Percentiles rank a stretch among this genome's conserved stretches.
phyloP scores from a whole-genome alignment of 805 yeast species.

The Yamadazyma tumulicola region DNA sequence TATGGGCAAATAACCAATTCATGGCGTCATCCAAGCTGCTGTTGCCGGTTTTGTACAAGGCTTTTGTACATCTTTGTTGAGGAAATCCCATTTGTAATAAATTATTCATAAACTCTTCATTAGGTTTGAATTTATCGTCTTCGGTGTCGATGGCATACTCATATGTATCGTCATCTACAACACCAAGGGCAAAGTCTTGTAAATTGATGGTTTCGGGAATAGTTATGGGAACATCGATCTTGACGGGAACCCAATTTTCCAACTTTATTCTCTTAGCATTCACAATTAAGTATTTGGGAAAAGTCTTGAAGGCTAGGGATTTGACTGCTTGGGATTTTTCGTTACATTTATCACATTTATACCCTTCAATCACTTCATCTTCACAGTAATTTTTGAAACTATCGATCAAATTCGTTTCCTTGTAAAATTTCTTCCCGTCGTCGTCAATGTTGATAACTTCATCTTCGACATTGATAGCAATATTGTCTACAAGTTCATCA shows the following conservation, averaged over 20 bases:
- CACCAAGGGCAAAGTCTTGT: conserved; percentile 22
- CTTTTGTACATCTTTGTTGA: conserved; percentile 58
- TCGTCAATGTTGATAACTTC: conserved; percentile 35
- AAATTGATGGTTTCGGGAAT: conserved; percentile 49
- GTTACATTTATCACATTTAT: conserved; percentile 57
- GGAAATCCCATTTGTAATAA: conserved; percentile 88
- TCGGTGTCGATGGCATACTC: conserved; percentile 8
- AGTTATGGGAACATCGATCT: conserved; percentile 68
- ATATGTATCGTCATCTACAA: conserved; percentile 41
- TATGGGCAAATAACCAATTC: conserved; percentile 86
- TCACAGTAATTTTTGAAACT: conserved; percentile 45
- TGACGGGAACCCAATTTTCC: conserved; percentile 87
- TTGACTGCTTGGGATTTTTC: conserved; percentile 33
- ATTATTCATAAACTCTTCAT: conserved; percentile 49
- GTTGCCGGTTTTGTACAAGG: conserved; percentile 72
- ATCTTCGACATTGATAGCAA: conserved; percentile 58
- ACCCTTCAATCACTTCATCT: conserved; percentile 57
- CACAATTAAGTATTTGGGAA: conserved; percentile 68
- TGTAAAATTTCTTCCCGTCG: conserved; percentile 44
- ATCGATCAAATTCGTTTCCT: conserved; percentile 46
- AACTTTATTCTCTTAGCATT: conserved; percentile 78
- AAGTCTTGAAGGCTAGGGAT: conserved; percentile 50
- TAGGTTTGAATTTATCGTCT: conserved; percentile 44
- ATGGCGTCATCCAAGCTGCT: conserved; percentile 64
- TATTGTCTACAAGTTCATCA: conserved; percentile 54